phyloP scores from a whole-genome alignment of 192 early-diverging fungal species.

The Chytriomyces sp. region DNA sequence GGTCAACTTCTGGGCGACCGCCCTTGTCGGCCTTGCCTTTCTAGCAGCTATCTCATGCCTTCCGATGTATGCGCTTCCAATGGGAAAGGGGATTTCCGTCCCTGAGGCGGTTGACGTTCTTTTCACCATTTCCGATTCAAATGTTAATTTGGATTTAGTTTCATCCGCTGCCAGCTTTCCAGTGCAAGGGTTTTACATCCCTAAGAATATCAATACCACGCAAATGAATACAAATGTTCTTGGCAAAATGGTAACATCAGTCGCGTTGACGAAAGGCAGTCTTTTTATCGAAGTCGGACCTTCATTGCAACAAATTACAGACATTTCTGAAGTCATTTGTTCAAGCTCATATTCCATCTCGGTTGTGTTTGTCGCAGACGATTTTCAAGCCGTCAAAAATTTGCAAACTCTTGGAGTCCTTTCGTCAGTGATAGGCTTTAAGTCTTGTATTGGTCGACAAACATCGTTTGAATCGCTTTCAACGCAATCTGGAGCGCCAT shows the following conservation, averaged over 20 bases:
- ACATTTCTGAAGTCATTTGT: constrained; percentile 17
- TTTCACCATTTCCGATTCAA: background rate
- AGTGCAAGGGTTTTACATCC: constrained; percentile 21
- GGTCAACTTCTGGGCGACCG: constrained; percentile 1
- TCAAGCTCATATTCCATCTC: background rate
- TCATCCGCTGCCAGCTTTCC: background rate
- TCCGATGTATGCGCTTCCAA: constrained; percentile 16
- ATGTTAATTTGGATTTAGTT: background rate
- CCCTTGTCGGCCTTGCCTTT: constrained; percentile 15
- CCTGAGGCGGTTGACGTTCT: background rate
- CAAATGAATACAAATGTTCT: too few species aligned
- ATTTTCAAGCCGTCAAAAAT: constrained; percentile 6
- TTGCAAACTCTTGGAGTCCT: background rate
- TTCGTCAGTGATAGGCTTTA: constrained; percentile 1
- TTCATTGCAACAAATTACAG: constrained; percentile 7
- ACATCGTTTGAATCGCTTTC: background rate
- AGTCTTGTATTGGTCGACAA: background rate
- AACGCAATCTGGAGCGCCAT: background rate
- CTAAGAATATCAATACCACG: background rate
- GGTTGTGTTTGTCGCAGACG: constrained; percentile 12
- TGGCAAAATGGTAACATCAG: too few species aligned
- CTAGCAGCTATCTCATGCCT: background rate
- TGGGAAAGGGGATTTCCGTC: background rate
- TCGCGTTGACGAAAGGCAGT: too few species aligned
- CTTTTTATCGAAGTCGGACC: constrained; percentile 5